Percentiles rank a stretch among this genome's conserved stretches.
Conservation (phyloP, 1,139 yeast genomes). For the Oligophagozyma castellii region DNA sequence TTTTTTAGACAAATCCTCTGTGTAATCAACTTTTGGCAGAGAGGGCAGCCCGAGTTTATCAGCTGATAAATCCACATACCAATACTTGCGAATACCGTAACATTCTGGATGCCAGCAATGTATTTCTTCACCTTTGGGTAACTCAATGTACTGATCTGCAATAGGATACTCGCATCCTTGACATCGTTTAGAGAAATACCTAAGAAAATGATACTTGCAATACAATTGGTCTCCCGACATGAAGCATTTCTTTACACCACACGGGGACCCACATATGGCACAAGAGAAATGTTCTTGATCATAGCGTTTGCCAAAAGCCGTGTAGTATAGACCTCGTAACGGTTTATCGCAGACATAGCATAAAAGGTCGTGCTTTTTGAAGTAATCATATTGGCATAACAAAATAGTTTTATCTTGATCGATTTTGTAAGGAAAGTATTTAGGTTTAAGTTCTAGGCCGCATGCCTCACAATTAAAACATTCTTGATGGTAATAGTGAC, state of each 20-base stretch:
- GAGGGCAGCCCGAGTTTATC: conserved; percentile 45
- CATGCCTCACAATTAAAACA: conserved; percentile 84
- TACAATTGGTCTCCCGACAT: conserved; percentile 75
- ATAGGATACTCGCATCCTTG: conserved; percentile 90
- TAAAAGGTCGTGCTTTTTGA: conserved; percentile 65
- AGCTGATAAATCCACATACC: conserved; percentile 78
- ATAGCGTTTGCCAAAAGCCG: conserved; percentile 84
- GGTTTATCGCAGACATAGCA: conserved; percentile 80
- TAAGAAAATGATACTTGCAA: conserved; percentile 86
- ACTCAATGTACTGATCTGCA: conserved; percentile 85
- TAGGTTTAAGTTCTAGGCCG: conserved; percentile 49
- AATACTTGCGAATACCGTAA: conserved; percentile 91
- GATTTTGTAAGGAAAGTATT: conserved; percentile 34
- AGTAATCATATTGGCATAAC: conserved; percentile 86
- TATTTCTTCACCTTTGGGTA: conserved; percentile 81
- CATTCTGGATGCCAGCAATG: conserved; percentile 99
- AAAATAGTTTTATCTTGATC: conserved; percentile 39
- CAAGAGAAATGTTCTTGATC: conserved; percentile 95
- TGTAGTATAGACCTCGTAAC: conserved; percentile 82
- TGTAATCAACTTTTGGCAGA: conserved; percentile 22
- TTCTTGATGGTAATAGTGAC: conserved; percentile 66
- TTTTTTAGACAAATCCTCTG: conserved; percentile 6
- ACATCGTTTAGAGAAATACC: conserved; percentile 73
- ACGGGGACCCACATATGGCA: conserved; percentile 72
- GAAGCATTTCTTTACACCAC: conserved; percentile 87